Percentiles rank a stretch among this genome's conserved stretches.
These are phyloP conservation scores for Bertia moriformis DNA, from an alignment of 2,329 filamentous ascomycete genomes.

Conservation along the genomic window DNA sequence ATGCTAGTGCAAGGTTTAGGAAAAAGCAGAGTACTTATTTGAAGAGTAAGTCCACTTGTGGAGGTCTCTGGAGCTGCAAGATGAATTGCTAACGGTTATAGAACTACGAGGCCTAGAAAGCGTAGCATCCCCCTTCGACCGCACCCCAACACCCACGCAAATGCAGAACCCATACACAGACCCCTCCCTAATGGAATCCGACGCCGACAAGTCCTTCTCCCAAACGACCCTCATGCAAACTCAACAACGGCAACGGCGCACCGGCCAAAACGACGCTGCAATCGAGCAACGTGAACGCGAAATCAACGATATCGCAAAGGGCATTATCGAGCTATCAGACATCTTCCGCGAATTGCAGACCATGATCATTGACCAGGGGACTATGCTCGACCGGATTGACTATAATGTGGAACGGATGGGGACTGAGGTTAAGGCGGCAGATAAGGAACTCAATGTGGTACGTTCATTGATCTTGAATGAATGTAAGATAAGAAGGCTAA, in stretches of 20 bases:
- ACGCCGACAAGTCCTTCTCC: conserved; percentile 82
- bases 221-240: conserved; percentile 61
- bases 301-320: conserved; percentile 94
- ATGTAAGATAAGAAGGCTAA: background rate
- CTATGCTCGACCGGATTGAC: conserved; percentile 85
- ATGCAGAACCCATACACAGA: conserved; percentile 52
- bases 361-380: conserved; percentile 89
- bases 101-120: conserved; percentile 34
- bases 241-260: conserved; percentile 45
- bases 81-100: too few species aligned
- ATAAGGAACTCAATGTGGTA: conserved; percentile 74
- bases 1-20: conserved; percentile 78
- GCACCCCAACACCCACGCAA: background rate
- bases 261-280: conserved; percentile 61
- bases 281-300: conserved; percentile 89
- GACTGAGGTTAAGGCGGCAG: conserved; percentile 81
- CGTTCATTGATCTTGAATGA: background rate
- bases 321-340: conserved; percentile 91
- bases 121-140: conserved; percentile 26
- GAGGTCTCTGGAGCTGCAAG: too few species aligned
- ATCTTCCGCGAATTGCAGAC: conserved; percentile 91
- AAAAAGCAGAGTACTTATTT: conserved; percentile 96
- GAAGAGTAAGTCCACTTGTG: conserved; percentile 63
- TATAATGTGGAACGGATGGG: conserved; percentile 96
- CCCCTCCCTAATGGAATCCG: conserved; percentile 80